These are phyloP conservation scores for Cyclotella atomus DNA, from an alignment of 108 stramenopile species.

Conservation along the genomic window DNA sequence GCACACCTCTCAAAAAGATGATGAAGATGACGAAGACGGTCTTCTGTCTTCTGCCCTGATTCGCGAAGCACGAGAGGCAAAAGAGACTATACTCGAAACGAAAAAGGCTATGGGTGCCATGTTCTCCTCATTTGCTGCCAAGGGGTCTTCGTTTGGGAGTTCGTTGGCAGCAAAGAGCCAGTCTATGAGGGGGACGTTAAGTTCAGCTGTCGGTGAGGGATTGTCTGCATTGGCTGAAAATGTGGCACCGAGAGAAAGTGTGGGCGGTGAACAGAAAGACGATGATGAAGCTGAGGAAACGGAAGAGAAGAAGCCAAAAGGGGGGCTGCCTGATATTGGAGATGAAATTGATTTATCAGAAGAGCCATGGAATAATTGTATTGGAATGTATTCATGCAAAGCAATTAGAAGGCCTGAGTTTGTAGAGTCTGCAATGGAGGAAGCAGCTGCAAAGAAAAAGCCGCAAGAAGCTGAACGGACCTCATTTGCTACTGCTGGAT, in stretches of 20 bases:
- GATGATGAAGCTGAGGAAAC: slow-evolving; percentile 15
- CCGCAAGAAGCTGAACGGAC: slow-evolving; percentile 4
- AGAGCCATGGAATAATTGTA: slow-evolving; percentile 83
- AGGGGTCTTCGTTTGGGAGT: slow-evolving; percentile 29
- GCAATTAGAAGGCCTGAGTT: slow-evolving; percentile 82
- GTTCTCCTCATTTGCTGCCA: slow-evolving; percentile 32
- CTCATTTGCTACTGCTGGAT: slow-evolving; percentile 39
- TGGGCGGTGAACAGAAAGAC: neutral
- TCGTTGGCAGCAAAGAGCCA: slow-evolving; percentile 33
- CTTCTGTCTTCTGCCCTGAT: slow-evolving; percentile 26
- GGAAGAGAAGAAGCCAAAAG: slow-evolving; percentile 17
- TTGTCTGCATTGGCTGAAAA: slow-evolving; percentile 30
- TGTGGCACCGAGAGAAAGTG: neutral
- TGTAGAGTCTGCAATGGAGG: slow-evolving; percentile 69
- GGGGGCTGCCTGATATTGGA: slow-evolving; percentile 67
- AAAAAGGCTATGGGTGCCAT: slow-evolving; percentile 47
- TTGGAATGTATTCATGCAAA: slow-evolving; percentile 87
- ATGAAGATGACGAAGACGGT: slow-evolving; percentile 45
- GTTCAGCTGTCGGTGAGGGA: slow-evolving; percentile 31
- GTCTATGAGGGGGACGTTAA: slow-evolving; percentile 33
- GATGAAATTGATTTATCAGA: slow-evolving; percentile 87
- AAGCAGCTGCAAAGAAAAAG: slow-evolving; percentile 32
- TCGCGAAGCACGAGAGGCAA: slow-evolving; percentile 45
- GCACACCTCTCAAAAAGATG: slow-evolving; percentile 45
- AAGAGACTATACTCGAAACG: slow-evolving; percentile 40